A percentile compares a stretch with the other conserved stretches of the same genome.
phyloP scores from a whole-genome alignment of 2,329 filamentous ascomycete species.

The Neonectria hederae region DNA sequence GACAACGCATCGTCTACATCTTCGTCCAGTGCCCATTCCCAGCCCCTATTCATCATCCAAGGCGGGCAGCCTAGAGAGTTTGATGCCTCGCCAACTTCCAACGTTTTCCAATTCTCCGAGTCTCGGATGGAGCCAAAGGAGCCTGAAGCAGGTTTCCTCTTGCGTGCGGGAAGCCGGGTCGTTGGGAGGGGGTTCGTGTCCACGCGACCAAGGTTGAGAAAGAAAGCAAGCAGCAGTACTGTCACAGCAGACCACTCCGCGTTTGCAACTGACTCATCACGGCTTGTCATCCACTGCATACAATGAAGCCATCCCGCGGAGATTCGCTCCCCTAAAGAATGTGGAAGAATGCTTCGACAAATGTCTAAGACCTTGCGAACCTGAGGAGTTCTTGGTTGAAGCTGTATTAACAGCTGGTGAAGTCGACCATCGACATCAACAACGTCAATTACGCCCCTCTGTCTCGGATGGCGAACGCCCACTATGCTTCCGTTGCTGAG shows the following conservation, averaged over 20 bases:
- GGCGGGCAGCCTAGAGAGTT: constrained; percentile 60
- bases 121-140: constrained; percentile 50
- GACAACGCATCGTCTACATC: constrained; percentile 49
- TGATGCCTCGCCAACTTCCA: constrained; percentile 57
- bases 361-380: constrained; percentile 69
- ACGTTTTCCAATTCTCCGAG: constrained; percentile 57
- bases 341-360: constrained; percentile 71
- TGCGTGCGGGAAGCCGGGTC: constrained; percentile 43
- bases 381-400: constrained; percentile 71
- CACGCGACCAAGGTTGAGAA: constrained; percentile 65
- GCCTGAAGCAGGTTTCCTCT: constrained; percentile 46
- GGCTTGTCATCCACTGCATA: constrained; percentile 71
- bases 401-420: constrained; percentile 74
- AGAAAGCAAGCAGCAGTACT: constrained; percentile 71
- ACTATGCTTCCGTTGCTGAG: constrained; percentile 59
- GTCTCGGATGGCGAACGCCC: constrained; percentile 66
- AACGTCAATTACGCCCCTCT: constrained; percentile 71
- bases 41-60: constrained; percentile 71
- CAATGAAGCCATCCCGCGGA: constrained; percentile 78
- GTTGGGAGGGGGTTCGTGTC: constrained; percentile 40
- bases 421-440: constrained; percentile 68
- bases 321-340: constrained; percentile 67
- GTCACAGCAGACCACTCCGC: constrained; percentile 76
- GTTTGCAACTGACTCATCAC: constrained; percentile 58
- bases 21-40: constrained; percentile 76